These are phyloP conservation scores for Emmonsiellopsis sp. DNA, from an alignment of 2,329 filamentous ascomycete genomes.

Conservation along the genomic window DNA sequence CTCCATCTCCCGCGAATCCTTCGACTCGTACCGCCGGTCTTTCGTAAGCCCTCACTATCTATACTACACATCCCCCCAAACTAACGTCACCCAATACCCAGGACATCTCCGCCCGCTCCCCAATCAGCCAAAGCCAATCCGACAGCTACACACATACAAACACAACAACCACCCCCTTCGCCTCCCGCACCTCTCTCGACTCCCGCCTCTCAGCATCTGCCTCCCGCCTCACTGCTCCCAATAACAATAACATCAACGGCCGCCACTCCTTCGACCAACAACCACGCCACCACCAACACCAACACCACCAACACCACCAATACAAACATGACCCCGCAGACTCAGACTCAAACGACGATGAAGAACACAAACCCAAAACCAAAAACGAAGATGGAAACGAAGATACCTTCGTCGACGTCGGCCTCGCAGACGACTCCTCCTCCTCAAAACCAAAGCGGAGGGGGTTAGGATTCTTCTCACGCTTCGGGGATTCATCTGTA, in stretches of 20 bases:
- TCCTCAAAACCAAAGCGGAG: constrained; percentile 48
- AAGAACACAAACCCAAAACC: background rate
- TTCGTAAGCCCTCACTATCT: constrained; percentile 57
- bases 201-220: constrained; percentile 44
- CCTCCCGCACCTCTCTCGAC: constrained; percentile 72
- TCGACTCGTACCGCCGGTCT: constrained; percentile 90
- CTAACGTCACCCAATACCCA: constrained; percentile 27
- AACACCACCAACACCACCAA: too few relatives aligned
- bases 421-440: constrained; percentile 66
- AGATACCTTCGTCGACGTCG: constrained; percentile 83
- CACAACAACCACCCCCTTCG: constrained; percentile 20
- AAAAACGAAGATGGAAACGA: constrained; percentile 60
- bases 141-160: constrained; percentile 31
- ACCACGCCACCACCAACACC: too few relatives aligned
- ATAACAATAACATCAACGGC: constrained; percentile 41
- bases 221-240: constrained; percentile 50
- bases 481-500: constrained; percentile 62
- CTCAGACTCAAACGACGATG: too few relatives aligned
- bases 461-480: constrained; percentile 64
- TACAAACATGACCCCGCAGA: too few relatives aligned
- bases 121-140: constrained; percentile 50
- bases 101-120: constrained; percentile 87
- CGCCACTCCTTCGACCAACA: too few relatives aligned
- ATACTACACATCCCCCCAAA: background rate
- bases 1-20: constrained; percentile 90